These are phyloP conservation scores for Podospora comata DNA, from an alignment of 495 filamentous ascomycete species.

Conservation along the genomic window DNA sequence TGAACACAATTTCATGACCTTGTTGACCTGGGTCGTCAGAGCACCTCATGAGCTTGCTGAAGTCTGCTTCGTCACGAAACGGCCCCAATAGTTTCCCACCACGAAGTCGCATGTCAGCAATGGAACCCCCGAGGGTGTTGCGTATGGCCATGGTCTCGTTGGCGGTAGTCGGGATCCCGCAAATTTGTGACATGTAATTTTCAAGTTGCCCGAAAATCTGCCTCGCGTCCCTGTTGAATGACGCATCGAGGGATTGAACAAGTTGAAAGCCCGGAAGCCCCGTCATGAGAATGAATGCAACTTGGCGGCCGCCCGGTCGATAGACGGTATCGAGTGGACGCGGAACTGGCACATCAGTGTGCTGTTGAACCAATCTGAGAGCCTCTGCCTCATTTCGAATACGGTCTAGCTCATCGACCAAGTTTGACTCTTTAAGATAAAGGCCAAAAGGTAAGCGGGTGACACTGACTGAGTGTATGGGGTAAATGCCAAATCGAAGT, in stretches of 20 bases:
- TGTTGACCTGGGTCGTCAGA: conserved; percentile 30
- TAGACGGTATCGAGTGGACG: conserved; percentile 25
- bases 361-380: conserved; percentile 23
- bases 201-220: conserved; percentile 26
- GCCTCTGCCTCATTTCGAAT: conserved; percentile 34
- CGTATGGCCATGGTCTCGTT: conserved; percentile 23
- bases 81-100: conserved; percentile 29
- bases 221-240: conserved; percentile 25
- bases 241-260: conserved; percentile 22
- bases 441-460: neutral
- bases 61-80: conserved; percentile 34
- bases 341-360: conserved; percentile 32
- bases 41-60: conserved; percentile 31
- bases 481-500: conserved; percentile 6
- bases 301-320: too few species aligned
- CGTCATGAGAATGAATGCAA: conserved; percentile 26
- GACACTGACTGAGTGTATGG: neutral
- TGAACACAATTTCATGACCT: conserved; percentile 42
- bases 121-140: conserved; percentile 30
- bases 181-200: conserved; percentile 30
- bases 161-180: conserved; percentile 23
- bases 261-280: conserved; percentile 26
- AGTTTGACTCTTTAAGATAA: conserved; percentile 28
- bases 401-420: conserved; percentile 14
- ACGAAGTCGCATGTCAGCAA: conserved; percentile 28